Evolutionary conservation across 2,329 filamentous ascomycete genomes (phyloP), one percentile per base, ranked within the genome.

Genomic region (Cladosporium sp.): DNA sequence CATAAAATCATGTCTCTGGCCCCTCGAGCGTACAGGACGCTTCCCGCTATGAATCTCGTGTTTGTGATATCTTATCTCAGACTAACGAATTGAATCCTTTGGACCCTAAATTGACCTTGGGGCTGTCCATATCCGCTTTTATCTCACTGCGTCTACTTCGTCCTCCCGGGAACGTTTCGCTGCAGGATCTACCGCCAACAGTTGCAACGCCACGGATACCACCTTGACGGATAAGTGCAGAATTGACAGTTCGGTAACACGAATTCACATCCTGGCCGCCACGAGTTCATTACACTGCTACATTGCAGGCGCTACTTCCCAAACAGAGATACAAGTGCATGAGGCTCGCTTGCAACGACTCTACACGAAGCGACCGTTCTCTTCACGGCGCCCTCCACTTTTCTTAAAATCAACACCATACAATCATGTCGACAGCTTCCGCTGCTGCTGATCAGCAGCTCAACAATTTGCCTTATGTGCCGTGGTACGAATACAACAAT

Each of bases 401-500:
- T 53, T 14, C 50, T 33, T 53, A 11, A 53, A 21, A 55, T 26
- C 44, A 35, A 35, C 26, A n/a, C 16, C 11, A 18, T 16, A 26
- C 53, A 18, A 35, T 6, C 2, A 64, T 64, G 62, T 33, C 62
- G 55, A 63, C 33, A 52, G 44, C 40, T 16, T 46, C 57, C 1
- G n/a, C 57, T 11, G 53, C 53, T 57, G 53, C 53, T 21, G 31
- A 57, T 8, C 23, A 49, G 57, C 57, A 62, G 31, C 64, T 65
- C 29, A 40, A 37, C 26, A 16, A 50, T n/a, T 37, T 75, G 8
- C 72, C 73, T 55, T 77, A 70, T 57, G 70, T 76, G 35, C 67
- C 71, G 4, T 74, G 78, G 68, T 77, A 85, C 46, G 80, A 84
- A 26, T 91, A 88, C 80, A 91, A 92, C 80, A 86, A 85, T 74